Evolutionary conservation across 352 stramenopile species (phyloP).

Genomic region (Phytophthora citrophthora): DNA sequence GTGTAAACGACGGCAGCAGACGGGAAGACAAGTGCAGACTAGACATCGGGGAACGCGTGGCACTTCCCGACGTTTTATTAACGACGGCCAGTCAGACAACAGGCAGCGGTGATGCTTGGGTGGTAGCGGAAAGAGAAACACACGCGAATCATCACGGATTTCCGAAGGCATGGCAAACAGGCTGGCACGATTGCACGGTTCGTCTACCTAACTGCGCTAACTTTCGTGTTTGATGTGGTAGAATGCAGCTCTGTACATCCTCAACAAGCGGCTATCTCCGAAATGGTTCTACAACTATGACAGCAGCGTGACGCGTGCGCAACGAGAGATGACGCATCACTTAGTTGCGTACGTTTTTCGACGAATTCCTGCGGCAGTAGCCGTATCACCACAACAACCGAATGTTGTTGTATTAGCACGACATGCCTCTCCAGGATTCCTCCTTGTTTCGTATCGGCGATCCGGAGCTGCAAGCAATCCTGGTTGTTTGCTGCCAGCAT

Average conservation of each 20-base stretch:
- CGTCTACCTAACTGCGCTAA: neutral
- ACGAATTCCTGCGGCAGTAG: neutral
- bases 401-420: slow-evolving; percentile 15
- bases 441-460: slow-evolving; percentile 22
- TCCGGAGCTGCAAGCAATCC: neutral
- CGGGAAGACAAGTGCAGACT: slow-evolving; percentile 6
- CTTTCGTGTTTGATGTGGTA: slow-evolving; percentile 6
- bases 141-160: slow-evolving; percentile 26
- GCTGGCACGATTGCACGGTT: too few species aligned
- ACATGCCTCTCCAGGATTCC: slow-evolving; percentile 19
- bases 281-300: slow-evolving; percentile 48
- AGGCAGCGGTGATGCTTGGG: neutral
- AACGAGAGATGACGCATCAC: slow-evolving; percentile 44
- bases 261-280: slow-evolving; percentile 37
- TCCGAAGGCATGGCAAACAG: slow-evolving; percentile 22
- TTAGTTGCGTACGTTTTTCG: slow-evolving; percentile 37
- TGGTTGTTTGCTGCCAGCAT: slow-evolving; percentile 2
- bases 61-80: slow-evolving; percentile 2
- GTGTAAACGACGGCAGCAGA: neutral
- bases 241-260: slow-evolving; percentile 37
- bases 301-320: slow-evolving; percentile 33
- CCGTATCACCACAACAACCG: neutral
- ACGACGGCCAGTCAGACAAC: neutral
- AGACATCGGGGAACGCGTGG: slow-evolving; percentile 1
- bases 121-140: slow-evolving; percentile 37